These are phyloP conservation scores for Boletus tylopilopsis DNA, from an alignment of 768 basidiomycete species.

Conservation along the genomic window DNA sequence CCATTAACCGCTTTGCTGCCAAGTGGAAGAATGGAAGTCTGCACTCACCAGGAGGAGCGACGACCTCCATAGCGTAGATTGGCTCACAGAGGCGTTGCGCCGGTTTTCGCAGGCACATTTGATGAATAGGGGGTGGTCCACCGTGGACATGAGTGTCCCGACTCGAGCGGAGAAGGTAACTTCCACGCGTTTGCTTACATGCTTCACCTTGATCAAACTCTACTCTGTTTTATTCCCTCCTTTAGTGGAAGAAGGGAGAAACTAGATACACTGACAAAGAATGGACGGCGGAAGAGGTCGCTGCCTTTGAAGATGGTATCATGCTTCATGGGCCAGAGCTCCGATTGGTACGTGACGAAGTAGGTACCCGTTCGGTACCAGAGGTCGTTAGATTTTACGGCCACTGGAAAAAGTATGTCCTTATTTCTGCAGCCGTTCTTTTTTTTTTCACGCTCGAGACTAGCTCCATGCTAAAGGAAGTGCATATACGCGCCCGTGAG, in stretches of 20 bases:
- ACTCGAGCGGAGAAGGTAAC: slow-evolving; percentile 63
- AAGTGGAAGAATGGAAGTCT: slow-evolving; percentile 67
- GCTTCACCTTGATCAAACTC: slow-evolving; percentile 7
- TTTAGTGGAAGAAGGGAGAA: slow-evolving; percentile 72
- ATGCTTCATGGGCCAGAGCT: slow-evolving; percentile 74
- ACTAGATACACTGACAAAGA: slow-evolving; percentile 63
- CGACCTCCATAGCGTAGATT: slow-evolving; percentile 66
- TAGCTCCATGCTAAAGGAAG: slow-evolving; percentile 67
- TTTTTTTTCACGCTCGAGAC: slow-evolving; percentile 10
- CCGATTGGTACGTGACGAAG: slow-evolving; percentile 70
- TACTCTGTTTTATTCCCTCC: not conserved
- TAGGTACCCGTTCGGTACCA: slow-evolving; percentile 61
- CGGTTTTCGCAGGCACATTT: slow-evolving; percentile 68
- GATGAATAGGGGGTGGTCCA: slow-evolving; percentile 51
- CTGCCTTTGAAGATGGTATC: slow-evolving; percentile 76
- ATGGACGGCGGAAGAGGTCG: slow-evolving; percentile 67
- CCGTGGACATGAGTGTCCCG: slow-evolving; percentile 60
- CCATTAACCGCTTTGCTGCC: slow-evolving; percentile 3
- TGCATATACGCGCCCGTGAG: slow-evolving; percentile 50
- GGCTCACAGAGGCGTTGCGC: slow-evolving; percentile 71
- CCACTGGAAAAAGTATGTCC: slow-evolving; percentile 76
- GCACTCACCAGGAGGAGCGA: slow-evolving; percentile 50
- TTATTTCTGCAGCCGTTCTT: not conserved
- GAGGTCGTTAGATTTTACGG: slow-evolving; percentile 85
- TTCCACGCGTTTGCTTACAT: slow-evolving; percentile 1